Conservation (phyloP, 768 basidiomycete genomes). For the Cystobasidium onofrii region DNA sequence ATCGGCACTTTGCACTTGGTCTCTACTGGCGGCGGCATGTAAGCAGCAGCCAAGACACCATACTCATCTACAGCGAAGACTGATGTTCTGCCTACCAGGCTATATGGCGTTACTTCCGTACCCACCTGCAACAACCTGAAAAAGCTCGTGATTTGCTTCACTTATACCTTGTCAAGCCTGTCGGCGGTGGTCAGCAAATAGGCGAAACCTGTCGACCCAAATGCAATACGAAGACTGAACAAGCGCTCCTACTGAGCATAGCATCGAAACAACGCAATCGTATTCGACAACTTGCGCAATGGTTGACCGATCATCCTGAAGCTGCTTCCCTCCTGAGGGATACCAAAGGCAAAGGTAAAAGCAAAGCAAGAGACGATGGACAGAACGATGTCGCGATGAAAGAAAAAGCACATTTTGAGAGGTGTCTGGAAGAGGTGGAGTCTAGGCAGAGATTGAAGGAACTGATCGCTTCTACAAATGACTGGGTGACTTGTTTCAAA, state of each 20-base stretch:
- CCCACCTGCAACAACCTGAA: neutral
- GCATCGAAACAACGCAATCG: neutral
- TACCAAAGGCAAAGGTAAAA: neutral
- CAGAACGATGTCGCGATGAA: neutral
- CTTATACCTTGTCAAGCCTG: neutral
- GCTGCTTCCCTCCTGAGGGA: neutral
- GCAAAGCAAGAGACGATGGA: neutral
- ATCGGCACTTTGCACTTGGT: neutral
- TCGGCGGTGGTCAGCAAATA: neutral
- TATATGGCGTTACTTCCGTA: neutral
- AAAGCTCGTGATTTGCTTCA: conserved; percentile 5
- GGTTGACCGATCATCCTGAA: neutral
- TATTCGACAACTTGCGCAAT: neutral
- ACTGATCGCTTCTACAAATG: neutral
- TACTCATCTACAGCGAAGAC: no score
- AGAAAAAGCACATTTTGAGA: neutral
- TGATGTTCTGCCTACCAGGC: no score
- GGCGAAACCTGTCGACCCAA: neutral
- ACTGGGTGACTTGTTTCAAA: neutral
- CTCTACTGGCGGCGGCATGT: neutral
- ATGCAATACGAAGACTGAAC: neutral
- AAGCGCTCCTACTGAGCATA: neutral
- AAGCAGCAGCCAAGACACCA: no score
- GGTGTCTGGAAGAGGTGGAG: neutral
- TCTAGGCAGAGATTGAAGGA: neutral